phyloP scores from a whole-genome alignment of 306 rosid species.

The Rosa rugosa region DNA sequence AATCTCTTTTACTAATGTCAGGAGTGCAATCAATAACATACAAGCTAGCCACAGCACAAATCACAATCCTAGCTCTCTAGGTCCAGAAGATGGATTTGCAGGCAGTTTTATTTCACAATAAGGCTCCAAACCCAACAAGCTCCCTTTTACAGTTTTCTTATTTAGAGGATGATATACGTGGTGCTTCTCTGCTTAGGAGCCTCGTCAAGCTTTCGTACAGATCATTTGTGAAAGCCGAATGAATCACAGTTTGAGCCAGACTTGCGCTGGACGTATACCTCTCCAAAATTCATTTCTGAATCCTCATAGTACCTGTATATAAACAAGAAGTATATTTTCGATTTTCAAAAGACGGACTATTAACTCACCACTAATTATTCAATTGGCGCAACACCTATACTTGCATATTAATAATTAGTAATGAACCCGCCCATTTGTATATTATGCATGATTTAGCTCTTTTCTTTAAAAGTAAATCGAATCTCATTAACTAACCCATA shows the following conservation, averaged over 20 bases:
- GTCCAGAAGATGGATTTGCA: background rate
- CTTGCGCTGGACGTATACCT: background rate
- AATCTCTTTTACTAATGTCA: too few relatives aligned
- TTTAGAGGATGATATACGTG: slow-evolving; percentile 1
- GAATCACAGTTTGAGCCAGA: slow-evolving; percentile 29
- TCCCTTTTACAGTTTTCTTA: background rate
- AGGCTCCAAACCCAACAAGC: background rate
- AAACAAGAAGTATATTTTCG: background rate
- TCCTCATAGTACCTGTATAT: slow-evolving; percentile 15
- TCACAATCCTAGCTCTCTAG: background rate
- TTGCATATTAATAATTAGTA: too few relatives aligned
- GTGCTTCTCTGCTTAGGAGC: background rate
- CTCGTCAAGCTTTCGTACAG: background rate
- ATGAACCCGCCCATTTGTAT: background rate
- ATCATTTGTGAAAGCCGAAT: slow-evolving; percentile 30
- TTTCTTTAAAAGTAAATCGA: background rate
- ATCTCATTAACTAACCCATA: background rate
- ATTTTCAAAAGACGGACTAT: background rate
- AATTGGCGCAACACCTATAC: too few relatives aligned
- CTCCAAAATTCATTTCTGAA: slow-evolving; percentile 33
- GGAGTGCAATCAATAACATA: background rate
- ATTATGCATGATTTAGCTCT: background rate
- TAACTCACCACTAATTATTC: background rate
- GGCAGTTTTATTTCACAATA: background rate
- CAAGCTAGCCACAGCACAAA: background rate